Evolutionary conservation across 2,329 filamentous ascomycete genomes (phyloP), one percentile per base, ranked within the genome.

Genomic region (Dactylella cylindrospora): DNA sequence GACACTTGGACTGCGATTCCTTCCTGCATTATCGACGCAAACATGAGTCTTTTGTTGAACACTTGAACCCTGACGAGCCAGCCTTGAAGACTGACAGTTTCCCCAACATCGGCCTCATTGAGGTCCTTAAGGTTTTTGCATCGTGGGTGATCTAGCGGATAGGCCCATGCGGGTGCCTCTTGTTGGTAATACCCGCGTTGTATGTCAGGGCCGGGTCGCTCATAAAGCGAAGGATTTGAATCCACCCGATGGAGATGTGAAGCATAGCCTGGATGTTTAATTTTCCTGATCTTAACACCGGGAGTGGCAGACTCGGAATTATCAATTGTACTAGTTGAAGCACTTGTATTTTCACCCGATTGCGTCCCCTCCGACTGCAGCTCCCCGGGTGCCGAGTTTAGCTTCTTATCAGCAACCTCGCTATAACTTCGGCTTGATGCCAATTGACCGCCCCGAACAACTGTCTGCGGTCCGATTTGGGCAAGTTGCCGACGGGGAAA

Each of bases 41-140:
- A 68, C 17, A 52, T 40, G 32, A 68, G 35, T 23, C 47, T 44
- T 29, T 64, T 60, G 15, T 41, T 53, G 3, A 66, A 33, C 10
- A 49, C 38, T 10, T 53, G 46, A 20, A 50, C 31, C 3, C 47
- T 40, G 25, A 44, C 36, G 22, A 70, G 44, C 46, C 57, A 69
- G 38, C 68, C 68, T 12, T 69, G 67, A 15, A 70, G 20, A 8
- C 55, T 50, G 5, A 70, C 49, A 2, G 28, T 41, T 23, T 66
- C 29, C 3, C 43, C 65, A 8, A 66, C 46, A 26, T 62, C 12
- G n/a, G 40, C 9, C 3, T 35, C 22, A 7, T 52, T 41, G 6
- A 69, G 62, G 8, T 66, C 51, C 32, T 52, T 44, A 10, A 68
- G 31, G 10, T 45, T 57, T 29, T 31, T 47, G 26, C 15, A 36